phyloP scores from a whole-genome alignment of 106 monocot genomes.

The Chionographis japonica region DNA sequence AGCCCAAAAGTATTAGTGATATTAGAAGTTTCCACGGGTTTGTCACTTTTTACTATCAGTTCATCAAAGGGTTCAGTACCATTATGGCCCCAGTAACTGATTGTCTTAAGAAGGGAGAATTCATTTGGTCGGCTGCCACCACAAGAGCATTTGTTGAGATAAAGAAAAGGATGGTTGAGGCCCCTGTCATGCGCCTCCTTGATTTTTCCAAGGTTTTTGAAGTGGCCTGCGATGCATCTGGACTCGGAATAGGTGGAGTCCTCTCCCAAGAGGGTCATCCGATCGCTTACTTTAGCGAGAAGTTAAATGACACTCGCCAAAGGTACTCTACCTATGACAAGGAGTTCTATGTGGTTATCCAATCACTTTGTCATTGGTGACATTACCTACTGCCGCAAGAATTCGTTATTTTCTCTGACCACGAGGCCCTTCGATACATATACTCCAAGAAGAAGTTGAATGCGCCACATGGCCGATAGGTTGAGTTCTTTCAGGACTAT shows the following conservation, averaged over 20 bases:
- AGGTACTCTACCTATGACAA: too few species aligned
- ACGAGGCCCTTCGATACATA: too few species aligned
- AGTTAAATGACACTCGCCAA: too few species aligned
- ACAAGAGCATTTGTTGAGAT: background rate
- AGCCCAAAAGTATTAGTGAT: background rate
- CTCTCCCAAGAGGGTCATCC: too few species aligned
- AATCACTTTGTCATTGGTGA: too few species aligned
- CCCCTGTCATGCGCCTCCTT: background rate
- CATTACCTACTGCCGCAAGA: too few species aligned
- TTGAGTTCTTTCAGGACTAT: too few species aligned
- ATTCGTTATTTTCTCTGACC: too few species aligned
- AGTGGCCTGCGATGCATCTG: background rate
- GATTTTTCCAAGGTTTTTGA: background rate
- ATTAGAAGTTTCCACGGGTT: background rate
- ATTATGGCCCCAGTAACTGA: background rate
- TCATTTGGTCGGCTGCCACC: background rate
- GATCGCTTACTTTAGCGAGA: too few species aligned
- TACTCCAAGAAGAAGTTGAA: too few species aligned
- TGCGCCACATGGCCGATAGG: too few species aligned
- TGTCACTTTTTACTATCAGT: background rate
- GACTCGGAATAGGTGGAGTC: background rate
- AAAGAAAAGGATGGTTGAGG: background rate
- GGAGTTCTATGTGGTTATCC: too few species aligned
- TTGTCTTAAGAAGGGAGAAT: background rate
- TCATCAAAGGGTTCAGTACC: background rate